These are phyloP conservation scores for Hibiscus trionum DNA, from an alignment of 345 rosid genomes.

Conservation along the genomic window DNA sequence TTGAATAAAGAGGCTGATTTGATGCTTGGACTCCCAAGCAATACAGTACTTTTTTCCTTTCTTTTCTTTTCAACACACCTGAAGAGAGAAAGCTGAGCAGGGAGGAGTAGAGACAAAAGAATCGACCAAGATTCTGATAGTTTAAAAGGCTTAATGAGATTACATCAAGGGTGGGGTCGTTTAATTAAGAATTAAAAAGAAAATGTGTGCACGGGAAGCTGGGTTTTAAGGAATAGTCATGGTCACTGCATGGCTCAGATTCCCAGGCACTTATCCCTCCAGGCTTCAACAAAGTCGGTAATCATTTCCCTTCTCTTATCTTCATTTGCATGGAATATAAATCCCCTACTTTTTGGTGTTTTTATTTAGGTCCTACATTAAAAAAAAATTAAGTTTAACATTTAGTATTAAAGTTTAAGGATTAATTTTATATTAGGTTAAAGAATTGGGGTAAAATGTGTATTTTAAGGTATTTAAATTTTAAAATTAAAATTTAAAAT, in stretches of 20 bases:
- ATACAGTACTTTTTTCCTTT: not conserved
- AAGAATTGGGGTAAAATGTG: too few species aligned
- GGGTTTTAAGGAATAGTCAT: constrained; percentile 12
- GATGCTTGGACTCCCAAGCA: not conserved
- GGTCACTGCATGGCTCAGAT: constrained; percentile 11
- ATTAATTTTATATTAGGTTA: too few species aligned
- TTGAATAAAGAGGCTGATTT: not conserved
- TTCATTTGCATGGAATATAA: not conserved
- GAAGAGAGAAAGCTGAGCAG: not conserved
- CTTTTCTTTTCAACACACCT: not conserved
- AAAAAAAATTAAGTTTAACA: too few species aligned
- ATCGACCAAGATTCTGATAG: not conserved
- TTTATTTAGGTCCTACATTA: too few species aligned
- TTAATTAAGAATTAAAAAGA: not conserved
- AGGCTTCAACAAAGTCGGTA: not conserved
- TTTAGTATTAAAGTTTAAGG: too few species aligned
- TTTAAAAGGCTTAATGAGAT: not conserved
- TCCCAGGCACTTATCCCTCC: not conserved
- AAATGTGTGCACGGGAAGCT: not conserved
- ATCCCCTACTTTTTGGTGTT: not conserved
- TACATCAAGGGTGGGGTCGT: not conserved
- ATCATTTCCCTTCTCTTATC: constrained; percentile 6
- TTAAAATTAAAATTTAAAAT: too few species aligned
- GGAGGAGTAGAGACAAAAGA: not conserved
- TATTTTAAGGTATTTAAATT: too few species aligned